Evolutionary conservation across 2,329 filamentous ascomycete species (phyloP).

Genomic region (Colletotrichum scovillei): DNA sequence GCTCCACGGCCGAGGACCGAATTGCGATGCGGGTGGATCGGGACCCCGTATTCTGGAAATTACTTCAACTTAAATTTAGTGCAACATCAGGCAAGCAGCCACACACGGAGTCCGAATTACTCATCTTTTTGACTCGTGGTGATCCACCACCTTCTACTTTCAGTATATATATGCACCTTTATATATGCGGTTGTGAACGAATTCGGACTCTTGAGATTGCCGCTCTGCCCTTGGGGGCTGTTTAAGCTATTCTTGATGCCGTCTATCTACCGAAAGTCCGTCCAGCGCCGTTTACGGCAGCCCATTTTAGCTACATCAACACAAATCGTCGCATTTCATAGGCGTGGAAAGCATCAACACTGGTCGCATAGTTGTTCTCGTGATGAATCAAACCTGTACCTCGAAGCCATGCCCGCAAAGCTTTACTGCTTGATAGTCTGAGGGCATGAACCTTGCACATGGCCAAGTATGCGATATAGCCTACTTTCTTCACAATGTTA

Average conservation of each 20-base stretch:
- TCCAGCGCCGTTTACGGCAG: not conserved
- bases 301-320: not conserved
- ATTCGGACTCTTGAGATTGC: not conserved
- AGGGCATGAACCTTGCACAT: too few species aligned
- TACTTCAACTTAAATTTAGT: conserved; percentile 16
- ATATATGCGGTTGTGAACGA: not conserved
- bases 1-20: conserved; percentile 7
- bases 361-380: too few species aligned
- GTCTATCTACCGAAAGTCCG: not conserved
- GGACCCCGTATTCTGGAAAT: conserved; percentile 27
- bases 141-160: conserved; percentile 9
- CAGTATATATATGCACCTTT: not conserved
- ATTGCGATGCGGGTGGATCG: conserved; percentile 5
- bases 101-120: conserved; percentile 7
- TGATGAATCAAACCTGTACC: too few species aligned
- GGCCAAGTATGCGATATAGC: too few species aligned
- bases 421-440: too few species aligned
- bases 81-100: not conserved
- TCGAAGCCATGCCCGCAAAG: too few species aligned
- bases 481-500: too few species aligned
- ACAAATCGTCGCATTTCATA: too few species aligned
- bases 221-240: not conserved
- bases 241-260: too few species aligned
- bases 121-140: conserved; percentile 15
- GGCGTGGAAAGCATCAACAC: too few species aligned